Conservation (phyloP, 2,329 filamentous ascomycete species). For the Colletotrichum endophyticum region DNA sequence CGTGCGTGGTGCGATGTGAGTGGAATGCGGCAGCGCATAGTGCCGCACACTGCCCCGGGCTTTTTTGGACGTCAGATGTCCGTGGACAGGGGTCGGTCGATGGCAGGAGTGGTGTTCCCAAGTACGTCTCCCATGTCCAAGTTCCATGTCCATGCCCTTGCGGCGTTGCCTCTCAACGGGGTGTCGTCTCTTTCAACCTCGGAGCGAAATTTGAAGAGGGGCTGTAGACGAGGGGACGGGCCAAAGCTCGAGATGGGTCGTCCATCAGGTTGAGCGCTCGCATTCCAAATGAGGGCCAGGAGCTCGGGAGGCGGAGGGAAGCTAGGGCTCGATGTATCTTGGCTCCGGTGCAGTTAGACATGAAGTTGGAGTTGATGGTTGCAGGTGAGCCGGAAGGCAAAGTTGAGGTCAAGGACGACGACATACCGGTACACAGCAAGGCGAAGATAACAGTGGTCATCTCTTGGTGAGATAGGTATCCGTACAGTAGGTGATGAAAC, state of each 20-base stretch:
- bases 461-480: background rate
- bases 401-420: background rate
- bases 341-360: background rate
- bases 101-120: background rate
- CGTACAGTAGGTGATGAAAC: background rate
- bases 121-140: background rate
- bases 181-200: background rate
- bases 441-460: background rate
- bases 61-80: conserved; percentile 7
- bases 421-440: background rate
- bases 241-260: background rate
- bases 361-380: background rate
- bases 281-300: background rate
- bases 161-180: background rate
- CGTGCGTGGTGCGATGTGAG: background rate
- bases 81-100: background rate
- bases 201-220: conserved; percentile 10
- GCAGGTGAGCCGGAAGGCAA: background rate
- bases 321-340: background rate
- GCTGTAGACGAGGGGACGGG: background rate
- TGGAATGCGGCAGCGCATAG: background rate
- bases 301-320: background rate
- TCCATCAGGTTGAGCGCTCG: background rate
- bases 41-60: background rate
- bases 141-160: background rate